Conservation (phyloP, 805 yeast genomes). For the Candida caryicola region DNA sequence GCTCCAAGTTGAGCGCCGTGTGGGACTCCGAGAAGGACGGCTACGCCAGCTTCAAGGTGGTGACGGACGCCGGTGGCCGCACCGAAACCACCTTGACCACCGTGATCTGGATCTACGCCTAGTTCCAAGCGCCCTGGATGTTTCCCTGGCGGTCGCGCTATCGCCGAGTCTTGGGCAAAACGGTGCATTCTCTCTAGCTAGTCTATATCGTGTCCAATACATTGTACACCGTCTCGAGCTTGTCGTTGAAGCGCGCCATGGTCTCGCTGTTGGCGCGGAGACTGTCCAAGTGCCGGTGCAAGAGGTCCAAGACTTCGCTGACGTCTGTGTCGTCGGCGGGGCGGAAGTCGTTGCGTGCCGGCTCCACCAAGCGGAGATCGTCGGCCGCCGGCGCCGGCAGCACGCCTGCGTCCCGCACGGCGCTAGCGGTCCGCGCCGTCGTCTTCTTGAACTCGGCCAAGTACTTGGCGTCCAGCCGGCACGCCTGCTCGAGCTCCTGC, state of each 20-base stretch:
- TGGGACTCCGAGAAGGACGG: slow-evolving; percentile 64
- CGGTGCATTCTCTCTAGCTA: no score
- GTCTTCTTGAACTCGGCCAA: slow-evolving; percentile 29
- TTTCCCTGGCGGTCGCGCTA: no score
- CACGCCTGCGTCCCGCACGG: slow-evolving; percentile 1
- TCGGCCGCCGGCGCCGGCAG: background rate
- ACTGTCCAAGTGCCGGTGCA: slow-evolving; percentile 15
- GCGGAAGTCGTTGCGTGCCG: slow-evolving; percentile 2
- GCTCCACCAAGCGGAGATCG: background rate
- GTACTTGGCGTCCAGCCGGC: slow-evolving; percentile 33
- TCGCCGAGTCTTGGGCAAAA: background rate
- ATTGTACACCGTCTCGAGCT: slow-evolving; percentile 15
- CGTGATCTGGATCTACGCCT: background rate
- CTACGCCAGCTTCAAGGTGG: slow-evolving; percentile 34
- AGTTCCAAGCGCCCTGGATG: no score
- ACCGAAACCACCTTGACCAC: background rate
- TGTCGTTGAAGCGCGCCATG: slow-evolving; percentile 12
- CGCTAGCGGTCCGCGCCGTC: slow-evolving; percentile 7
- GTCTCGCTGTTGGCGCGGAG: slow-evolving; percentile 13
- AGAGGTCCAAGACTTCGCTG: slow-evolving; percentile 11
- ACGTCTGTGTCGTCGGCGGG: slow-evolving; percentile 16
- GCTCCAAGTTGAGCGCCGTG: slow-evolving; percentile 47
- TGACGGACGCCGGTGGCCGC: no score
- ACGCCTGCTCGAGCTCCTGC: slow-evolving; percentile 19
- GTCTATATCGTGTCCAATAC: slow-evolving; percentile 10